Conservation (phyloP, 129 eudicot species). For the Pseudognaphalium luteoalbum region DNA sequence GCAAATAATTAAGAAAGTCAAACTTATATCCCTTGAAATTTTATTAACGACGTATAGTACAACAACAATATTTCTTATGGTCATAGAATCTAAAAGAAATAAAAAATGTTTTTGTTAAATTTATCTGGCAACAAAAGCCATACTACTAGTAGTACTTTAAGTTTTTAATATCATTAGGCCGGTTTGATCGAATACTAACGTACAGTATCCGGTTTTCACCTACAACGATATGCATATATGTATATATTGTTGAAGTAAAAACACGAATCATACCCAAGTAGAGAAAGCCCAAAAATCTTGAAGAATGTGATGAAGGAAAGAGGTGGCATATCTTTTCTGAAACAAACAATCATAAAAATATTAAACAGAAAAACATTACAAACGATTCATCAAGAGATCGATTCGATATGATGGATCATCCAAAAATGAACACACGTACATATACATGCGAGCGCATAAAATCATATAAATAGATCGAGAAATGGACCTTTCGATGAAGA, state of each 20-base stretch:
- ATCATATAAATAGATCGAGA: not conserved
- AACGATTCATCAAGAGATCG: not conserved
- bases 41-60: no score
- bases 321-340: slow-evolving; percentile 61
- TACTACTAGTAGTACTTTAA: no score
- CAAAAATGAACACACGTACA: no score
- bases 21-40: no score
- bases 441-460: not conserved
- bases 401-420: not conserved
- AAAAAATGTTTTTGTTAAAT: no score
- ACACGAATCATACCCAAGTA: slow-evolving; percentile 54
- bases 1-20: no score
- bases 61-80: no score
- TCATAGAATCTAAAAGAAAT: no score
- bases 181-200: no score
- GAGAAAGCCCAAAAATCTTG: slow-evolving; percentile 66
- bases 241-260: not conserved
- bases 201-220: not conserved
- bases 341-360: not conserved
- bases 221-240: no score
- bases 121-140: no score
- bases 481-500: slow-evolving; percentile 42
- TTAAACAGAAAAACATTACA: not conserved
- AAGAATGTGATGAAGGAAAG: slow-evolving; percentile 49
- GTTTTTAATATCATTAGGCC: no score